Base-by-base conservation (phyloP, 2,329 filamentous ascomycete genomes). In the Penicillium sp. region DNA sequence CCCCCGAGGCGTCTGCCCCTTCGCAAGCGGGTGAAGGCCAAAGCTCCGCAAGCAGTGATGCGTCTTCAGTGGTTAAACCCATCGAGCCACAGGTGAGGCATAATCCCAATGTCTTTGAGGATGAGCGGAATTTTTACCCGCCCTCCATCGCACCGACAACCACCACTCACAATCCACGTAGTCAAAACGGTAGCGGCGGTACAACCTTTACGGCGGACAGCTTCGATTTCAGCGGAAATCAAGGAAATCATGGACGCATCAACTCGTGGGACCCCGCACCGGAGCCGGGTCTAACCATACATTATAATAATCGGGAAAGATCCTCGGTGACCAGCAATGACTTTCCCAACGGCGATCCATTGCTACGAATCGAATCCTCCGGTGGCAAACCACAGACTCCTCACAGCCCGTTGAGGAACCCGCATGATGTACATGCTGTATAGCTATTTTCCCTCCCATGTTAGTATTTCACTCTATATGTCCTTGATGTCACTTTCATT, bases 111-210 rank as follows among this genome's bases (percentile, higher is more conserved):
- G 81, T 91, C 59, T 88, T 94, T 68, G 92, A 97, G 74, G 93
- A 97, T 68, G 83, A 90, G 71, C 85, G 91, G 63, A 92, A 92
- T 30, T 96, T 97, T 66, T 97, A 97, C 74, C 90, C 93, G 50
- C 91, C 93, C 14, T 96, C 92, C 53, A 86, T 93, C 65, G 88
- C 90, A 49, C 81, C 84, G 12, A 93, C 90, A 16, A 82, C 84
- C 47, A 85, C 84, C 46, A 93, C 89, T 30, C 88, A 94, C 69
- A 93, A 91, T 62, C 87, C 87, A 51, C 81, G 84, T 64, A 94
- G 90, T 66, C 90, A 96, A 69, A 95, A 93, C 65, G 91, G 91
- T 59, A 97, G 92, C 74, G 92, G 96, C 72, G 93, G 91, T 60
- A 97, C 94, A 50, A 92, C 95, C 65, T 95, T 91, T 71, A 58